Evolutionary conservation across 2,329 filamentous ascomycete species (phyloP).

Genomic region (Hypoxylon sp.): DNA sequence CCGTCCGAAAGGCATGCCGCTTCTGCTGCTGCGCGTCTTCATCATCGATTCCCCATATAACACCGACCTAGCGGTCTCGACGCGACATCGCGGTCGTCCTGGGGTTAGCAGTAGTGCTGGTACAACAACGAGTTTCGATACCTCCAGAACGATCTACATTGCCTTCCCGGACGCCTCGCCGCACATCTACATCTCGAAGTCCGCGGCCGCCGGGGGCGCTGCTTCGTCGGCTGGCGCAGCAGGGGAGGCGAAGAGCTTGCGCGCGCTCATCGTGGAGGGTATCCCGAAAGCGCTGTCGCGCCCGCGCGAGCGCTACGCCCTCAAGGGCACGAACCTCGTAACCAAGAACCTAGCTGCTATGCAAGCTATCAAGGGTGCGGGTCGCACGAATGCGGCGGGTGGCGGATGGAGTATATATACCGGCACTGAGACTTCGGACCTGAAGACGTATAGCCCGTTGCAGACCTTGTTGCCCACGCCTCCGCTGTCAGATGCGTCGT

Average conservation of each 20-base stretch:
- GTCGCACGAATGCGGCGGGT: conserved; percentile 78
- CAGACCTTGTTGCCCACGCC: conserved; percentile 65
- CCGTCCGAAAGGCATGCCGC: conserved; percentile 76
- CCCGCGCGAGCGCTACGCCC: conserved; percentile 78
- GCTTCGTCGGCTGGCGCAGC: conserved; percentile 56
- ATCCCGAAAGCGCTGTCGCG: conserved; percentile 86
- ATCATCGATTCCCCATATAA: conserved; percentile 87
- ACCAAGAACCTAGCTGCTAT: conserved; percentile 80
- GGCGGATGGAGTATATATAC: conserved; percentile 87
- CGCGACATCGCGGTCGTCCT: conserved; percentile 40
- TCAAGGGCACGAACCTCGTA: conserved; percentile 77
- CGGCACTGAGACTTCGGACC: conserved; percentile 60
- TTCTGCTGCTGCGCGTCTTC: conserved; percentile 83
- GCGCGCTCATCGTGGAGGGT: conserved; percentile 80
- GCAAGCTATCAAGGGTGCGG: conserved; percentile 76
- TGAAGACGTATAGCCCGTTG: conserved; percentile 66
- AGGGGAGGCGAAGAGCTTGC: conserved; percentile 74
- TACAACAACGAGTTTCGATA: conserved; percentile 67
- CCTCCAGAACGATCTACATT: conserved; percentile 80
- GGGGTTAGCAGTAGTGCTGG: conserved; percentile 45
- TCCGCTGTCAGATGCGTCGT: conserved; percentile 60
- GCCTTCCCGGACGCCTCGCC: conserved; percentile 87
- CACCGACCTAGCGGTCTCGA: conserved; percentile 65
- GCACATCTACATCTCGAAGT: conserved; percentile 76
- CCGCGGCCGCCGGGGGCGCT: conserved; percentile 9